Base-by-base conservation (phyloP, 495 filamentous ascomycete species). In the Xylaria palmicola region DNA sequence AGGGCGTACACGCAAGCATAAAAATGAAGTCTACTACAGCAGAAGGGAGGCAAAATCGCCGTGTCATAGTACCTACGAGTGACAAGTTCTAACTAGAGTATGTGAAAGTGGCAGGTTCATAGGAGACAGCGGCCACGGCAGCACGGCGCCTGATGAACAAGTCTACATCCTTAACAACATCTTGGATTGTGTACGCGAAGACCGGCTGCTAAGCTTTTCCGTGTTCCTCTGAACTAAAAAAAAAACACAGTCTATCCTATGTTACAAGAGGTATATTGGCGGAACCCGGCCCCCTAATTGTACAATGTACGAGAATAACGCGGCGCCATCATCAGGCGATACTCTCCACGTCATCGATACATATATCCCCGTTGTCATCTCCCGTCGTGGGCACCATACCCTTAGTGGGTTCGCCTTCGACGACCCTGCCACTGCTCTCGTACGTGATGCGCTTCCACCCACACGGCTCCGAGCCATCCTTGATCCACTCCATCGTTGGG, bases 401-500 rank as follows among this genome's bases (percentile, higher is more conserved):
- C 12, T 79, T 78, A 0, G 68, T 64, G 0, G 73, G 75, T 59
- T 85, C 82, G 20, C 82, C 82, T 44, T 78, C 60, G 15, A 83
- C 69, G 8, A 75, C 70, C 62, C 81, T 78, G 36, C 79, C 77
- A 26, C 36, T 44, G 40, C 83, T 84, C 61, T 89, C 86, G 65
- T 92, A 89, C 7, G 87, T 89, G 45, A 91, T 76, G 4, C 88
- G 81, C 49, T 81, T 79, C 90, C 90, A 93, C 30, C 89, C 89
- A 40, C 81, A 82, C 0, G 78, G 75, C 54, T 83, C 78, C 6
- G 77, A 75, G 9, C 79, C 64, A 54, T 93, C 89, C 68, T 93
- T 92, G 68, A 89, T 82, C 72, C 90, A 92, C 73, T 96, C 91
- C 71, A 91, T 88, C 60, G 90, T 93, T 10, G 91, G 90, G 83